Evolutionary conservation across 177 flowering plant species (phyloP).

Genomic region (Telopea speciosissima): DNA sequence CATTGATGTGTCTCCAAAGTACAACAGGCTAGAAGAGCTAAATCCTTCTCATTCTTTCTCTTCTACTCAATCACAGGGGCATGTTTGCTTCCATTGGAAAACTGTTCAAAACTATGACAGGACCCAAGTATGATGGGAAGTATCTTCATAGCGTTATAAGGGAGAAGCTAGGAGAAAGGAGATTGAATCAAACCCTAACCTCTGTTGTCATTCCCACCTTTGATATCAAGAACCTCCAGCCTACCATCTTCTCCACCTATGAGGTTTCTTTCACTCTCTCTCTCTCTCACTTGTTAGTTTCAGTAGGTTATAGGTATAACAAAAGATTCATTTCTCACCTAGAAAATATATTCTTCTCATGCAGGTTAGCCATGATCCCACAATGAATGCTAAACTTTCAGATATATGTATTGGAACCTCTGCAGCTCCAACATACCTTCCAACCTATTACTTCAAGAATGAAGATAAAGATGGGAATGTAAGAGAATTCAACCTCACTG

Average conservation of each 20-base stretch:
- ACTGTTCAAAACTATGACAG: conserved; percentile 18
- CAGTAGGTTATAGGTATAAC: no score
- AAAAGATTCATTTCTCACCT: no score
- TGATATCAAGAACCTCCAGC: conserved; percentile 49
- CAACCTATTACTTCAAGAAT: conserved; percentile 38
- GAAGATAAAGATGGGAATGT: conserved; percentile 17
- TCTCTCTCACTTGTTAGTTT: no score
- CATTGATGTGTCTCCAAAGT: no score
- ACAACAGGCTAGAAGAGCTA: no score
- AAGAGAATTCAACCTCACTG: conserved; percentile 34
- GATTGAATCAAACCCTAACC: conserved; percentile 42
- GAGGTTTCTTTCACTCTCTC: conserved; percentile 24
- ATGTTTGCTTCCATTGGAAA: conserved; percentile 9
- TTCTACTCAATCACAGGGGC: conserved; percentile 7
- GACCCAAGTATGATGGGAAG: conserved; percentile 66
- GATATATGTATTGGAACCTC: conserved; percentile 55
- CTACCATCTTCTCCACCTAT: conserved; percentile 44
- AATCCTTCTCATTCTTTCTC: background rate
- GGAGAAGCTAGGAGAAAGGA: conserved; percentile 29
- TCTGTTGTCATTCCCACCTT: conserved; percentile 55
- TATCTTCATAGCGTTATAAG: conserved; percentile 33
- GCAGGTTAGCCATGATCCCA: conserved; percentile 22
- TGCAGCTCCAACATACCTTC: conserved; percentile 62
- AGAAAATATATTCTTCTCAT: no score
- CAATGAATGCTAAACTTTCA: conserved; percentile 32